Evolutionary conservation across 2,329 filamentous ascomycete species (phyloP).

Genomic region (Botryotinia globosa): DNA sequence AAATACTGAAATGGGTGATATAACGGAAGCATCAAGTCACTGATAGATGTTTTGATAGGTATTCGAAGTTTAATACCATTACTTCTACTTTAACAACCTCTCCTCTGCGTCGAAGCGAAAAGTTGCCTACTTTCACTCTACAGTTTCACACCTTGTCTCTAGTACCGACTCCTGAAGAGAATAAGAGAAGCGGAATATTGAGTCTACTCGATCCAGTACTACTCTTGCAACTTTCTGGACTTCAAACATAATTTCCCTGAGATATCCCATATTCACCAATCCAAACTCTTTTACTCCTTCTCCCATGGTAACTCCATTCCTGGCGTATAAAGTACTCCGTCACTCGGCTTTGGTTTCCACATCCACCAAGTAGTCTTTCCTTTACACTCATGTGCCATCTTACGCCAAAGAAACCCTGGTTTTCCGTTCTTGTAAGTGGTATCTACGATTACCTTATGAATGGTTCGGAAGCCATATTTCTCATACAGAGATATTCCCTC

Average conservation of each 20-base stretch:
- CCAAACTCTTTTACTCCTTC: neutral
- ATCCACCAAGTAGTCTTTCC: constrained; percentile 1
- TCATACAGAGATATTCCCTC: neutral
- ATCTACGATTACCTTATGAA: neutral
- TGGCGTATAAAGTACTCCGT: neutral
- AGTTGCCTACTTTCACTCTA: no score
- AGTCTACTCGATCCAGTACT: no score
- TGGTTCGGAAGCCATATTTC: constrained; percentile 7
- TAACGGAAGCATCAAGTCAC: neutral
- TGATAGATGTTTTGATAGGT: neutral
- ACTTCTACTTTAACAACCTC: neutral
- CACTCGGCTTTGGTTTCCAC: constrained; percentile 11
- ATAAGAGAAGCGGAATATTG: no score
- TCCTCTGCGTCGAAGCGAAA: neutral
- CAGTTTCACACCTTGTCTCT: neutral
- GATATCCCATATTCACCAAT: neutral
- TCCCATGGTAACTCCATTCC: neutral
- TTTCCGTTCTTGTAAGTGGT: neutral
- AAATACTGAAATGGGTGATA: neutral
- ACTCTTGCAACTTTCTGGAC: neutral
- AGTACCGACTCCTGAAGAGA: no score
- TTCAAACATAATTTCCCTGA: neutral
- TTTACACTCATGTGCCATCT: neutral
- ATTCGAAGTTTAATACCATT: neutral
- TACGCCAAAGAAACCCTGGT: neutral